Base-by-base conservation (phyloP, 1,284 basidiomycete genomes). In the Trichosporon ovoides region DNA sequence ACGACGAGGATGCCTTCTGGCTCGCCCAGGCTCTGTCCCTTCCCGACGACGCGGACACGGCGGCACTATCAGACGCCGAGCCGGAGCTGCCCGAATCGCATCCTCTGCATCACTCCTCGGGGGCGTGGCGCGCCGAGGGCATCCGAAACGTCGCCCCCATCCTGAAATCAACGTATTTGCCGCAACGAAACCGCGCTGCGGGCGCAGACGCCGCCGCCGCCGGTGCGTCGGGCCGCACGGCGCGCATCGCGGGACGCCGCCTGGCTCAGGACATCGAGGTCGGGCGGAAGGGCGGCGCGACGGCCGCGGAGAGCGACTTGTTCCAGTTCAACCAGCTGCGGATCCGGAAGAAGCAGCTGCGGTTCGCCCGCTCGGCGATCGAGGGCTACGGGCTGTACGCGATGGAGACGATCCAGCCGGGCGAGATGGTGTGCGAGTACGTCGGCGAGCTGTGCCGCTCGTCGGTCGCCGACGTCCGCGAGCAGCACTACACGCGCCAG, bases 381-480 rank as follows among this genome's bases (percentile, higher is more conserved):
- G 95, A 98, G 75, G 94, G 96, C 68, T 98, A 95, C 89, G 95
- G 96, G 5, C 75, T 98, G 69, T 96, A 95, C 73, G 91, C 93
- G 33, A 88, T 94, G 86, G 92, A 96, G 80, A 85, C 86, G 70
- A 98, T 99, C 68, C 85, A 89, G 14, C 81, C 85, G 19, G 92
- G 93, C 6, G 96, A 99, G 78, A 98, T 99, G 92, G 95, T 99
- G 43, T 98, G 98, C 78, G 96, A 99, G 79, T 99, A 99, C 70
- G 96, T 99, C 10, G 96, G 96, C 34, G 96, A 99, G 81, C 83
- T 98, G 61, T 89, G 96, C 63, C 84, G 96, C 22, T 91, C 94
- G 57, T 89, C 91, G 68, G 92, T 99, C 5, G 95, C 96, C 24
- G 96, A 98, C 73, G 90, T 94, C 74, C 83, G 96, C 55, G 96